Evolutionary conservation across 2,329 filamentous ascomycete genomes (phyloP).

Genomic region (Diplocarpon mali): DNA sequence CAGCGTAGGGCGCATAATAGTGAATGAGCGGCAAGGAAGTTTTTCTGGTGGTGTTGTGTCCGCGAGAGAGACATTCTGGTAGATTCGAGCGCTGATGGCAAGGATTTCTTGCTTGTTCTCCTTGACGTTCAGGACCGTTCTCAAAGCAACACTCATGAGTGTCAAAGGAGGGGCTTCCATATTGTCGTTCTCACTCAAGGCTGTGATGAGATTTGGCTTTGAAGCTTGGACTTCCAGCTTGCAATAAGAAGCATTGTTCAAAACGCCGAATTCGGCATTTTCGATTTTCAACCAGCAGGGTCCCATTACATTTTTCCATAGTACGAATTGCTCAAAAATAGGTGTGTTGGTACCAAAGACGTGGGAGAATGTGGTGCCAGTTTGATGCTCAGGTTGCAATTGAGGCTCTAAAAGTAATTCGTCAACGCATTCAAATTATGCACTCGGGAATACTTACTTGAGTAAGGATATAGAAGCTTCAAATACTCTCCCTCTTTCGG

Average conservation of each 20-base stretch:
- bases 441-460: conserved; percentile 39
- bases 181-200: conserved; percentile 66
- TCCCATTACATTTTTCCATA: conserved; percentile 99
- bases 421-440: not conserved
- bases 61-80: conserved; percentile 76
- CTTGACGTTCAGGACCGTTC: conserved; percentile 79
- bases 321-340: conserved; percentile 93
- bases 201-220: conserved; percentile 65
- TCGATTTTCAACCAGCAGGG: conserved; percentile 94
- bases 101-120: conserved; percentile 96
- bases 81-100: conserved; percentile 81
- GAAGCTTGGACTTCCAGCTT: conserved; percentile 81
- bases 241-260: conserved; percentile 94
- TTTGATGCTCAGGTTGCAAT: conserved; percentile 52
- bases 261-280: conserved; percentile 67
- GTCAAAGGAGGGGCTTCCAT: conserved; percentile 79
- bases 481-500: conserved; percentile 86
- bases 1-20: conserved; percentile 72
- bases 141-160: conserved; percentile 86
- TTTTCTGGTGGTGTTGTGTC: conserved; percentile 85
- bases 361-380: conserved; percentile 83
- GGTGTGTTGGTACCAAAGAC: conserved; percentile 90
- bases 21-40: conserved; percentile 82
- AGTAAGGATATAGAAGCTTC: conserved; percentile 93
- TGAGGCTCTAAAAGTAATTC: conserved; percentile 41